phyloP scores from a whole-genome alignment of 306 rosid species.

The Cucumis sativus region Cucumber_9930_V3 NC_026657.2:9933501-9934000 shows the following conservation, averaged over 20 bases:
- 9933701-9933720: slow-evolving; percentile 51
- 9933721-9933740: slow-evolving; percentile 52
- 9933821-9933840: slow-evolving; percentile 80
- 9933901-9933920: slow-evolving; percentile 52
- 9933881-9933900: slow-evolving; percentile 33
- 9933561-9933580: slow-evolving; percentile 44
- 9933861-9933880: slow-evolving; percentile 43
- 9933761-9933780: slow-evolving; percentile 42
- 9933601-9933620: slow-evolving; percentile 53
- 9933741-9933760: slow-evolving; percentile 54
- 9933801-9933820: slow-evolving; percentile 40
- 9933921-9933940: slow-evolving; percentile 53
- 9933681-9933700: slow-evolving; percentile 56
- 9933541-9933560: slow-evolving; percentile 46
- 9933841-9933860: slow-evolving; percentile 67
- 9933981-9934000: slow-evolving; percentile 63
- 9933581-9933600: slow-evolving; percentile 51
- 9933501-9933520: slow-evolving; percentile 44
- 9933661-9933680: slow-evolving; percentile 55
- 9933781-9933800: slow-evolving; percentile 57
- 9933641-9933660: slow-evolving; percentile 53
- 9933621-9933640: slow-evolving; percentile 49
- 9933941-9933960: slow-evolving; percentile 55
- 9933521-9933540: slow-evolving; percentile 52
- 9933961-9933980: slow-evolving; percentile 61